Percentiles rank a stretch among this genome's conserved stretches.
These are phyloP conservation scores for Nicotiana rustica DNA, from an alignment of 305 asterid genomes.

Conservation along the genomic window DNA sequence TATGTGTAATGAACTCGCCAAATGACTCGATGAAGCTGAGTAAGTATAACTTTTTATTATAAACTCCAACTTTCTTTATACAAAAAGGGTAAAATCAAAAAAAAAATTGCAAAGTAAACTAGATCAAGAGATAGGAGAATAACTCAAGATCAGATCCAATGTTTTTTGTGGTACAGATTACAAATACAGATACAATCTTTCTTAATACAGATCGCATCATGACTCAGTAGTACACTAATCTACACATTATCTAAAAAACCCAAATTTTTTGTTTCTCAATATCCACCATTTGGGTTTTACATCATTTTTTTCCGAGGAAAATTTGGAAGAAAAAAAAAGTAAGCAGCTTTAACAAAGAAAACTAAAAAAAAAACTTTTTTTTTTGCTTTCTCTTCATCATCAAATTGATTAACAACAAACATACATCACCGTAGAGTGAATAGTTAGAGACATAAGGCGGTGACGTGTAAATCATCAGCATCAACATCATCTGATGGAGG, in stretches of 20 bases:
- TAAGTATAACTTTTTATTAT: slow-evolving; percentile 20
- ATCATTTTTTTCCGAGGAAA: slow-evolving; percentile 18
- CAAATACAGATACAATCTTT: slow-evolving; percentile 33
- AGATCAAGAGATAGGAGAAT: slow-evolving; percentile 21
- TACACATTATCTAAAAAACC: slow-evolving; percentile 31
- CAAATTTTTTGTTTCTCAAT: slow-evolving; percentile 2
- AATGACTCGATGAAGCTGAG: neutral
- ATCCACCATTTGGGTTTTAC: neutral
- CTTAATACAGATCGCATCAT: slow-evolving; percentile 34
- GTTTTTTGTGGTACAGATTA: slow-evolving; percentile 29
- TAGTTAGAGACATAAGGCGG: slow-evolving; percentile 45
- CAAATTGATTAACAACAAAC: slow-evolving; percentile 34
- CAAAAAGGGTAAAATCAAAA: neutral
- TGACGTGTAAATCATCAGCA: slow-evolving; percentile 42
- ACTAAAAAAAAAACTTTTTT: neutral
- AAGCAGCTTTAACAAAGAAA: slow-evolving; percentile 13
- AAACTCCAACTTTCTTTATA: slow-evolving; percentile 29
- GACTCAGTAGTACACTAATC: slow-evolving; percentile 18
- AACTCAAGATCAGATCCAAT: slow-evolving; percentile 33
- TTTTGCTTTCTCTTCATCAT: neutral
- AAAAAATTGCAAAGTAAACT: neutral
- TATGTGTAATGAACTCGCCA: neutral
- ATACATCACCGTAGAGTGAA: slow-evolving; percentile 5
- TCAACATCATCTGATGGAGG: slow-evolving; percentile 38
- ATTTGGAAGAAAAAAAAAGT: neutral